Conservation (phyloP, 208 protist genomes). For the Leishmania mexicana region DNA sequence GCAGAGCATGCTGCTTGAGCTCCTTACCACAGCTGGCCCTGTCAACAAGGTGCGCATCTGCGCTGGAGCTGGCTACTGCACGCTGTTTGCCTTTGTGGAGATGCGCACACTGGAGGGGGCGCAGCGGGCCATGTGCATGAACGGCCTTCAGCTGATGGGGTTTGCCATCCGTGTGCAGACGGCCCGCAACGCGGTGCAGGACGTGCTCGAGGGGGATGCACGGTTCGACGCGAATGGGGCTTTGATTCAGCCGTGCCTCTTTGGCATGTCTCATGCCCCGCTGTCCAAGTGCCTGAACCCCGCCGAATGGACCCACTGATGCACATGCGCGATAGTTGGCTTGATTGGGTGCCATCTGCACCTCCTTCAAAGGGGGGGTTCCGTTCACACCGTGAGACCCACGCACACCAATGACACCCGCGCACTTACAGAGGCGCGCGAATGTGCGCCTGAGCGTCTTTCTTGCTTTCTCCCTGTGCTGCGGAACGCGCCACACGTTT, state of each 20-base stretch:
- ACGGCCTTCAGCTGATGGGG: slow-evolving; percentile 60
- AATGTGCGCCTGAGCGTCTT: background rate
- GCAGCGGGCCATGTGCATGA: slow-evolving; percentile 54
- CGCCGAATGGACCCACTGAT: background rate
- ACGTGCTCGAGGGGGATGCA: slow-evolving; percentile 68
- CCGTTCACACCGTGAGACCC: background rate
- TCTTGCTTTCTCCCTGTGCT: background rate
- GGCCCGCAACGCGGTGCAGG: slow-evolving; percentile 81
- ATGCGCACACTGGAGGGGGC: slow-evolving; percentile 69
- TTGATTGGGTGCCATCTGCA: background rate
- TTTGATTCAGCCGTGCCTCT: slow-evolving; percentile 58
- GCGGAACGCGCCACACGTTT: background rate
- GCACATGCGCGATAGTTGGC: background rate
- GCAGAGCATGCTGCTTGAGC: slow-evolving; percentile 62
- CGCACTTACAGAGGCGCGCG: background rate
- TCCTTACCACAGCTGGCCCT: slow-evolving; percentile 50
- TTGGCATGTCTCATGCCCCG: slow-evolving; percentile 41
- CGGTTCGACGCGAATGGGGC: slow-evolving; percentile 38
- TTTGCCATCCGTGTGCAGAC: slow-evolving; percentile 66
- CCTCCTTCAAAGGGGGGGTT: background rate
- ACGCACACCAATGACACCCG: background rate
- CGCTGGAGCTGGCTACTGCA: slow-evolving; percentile 56
- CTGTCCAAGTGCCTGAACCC: slow-evolving; percentile 28
- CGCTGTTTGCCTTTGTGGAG: slow-evolving; percentile 87
- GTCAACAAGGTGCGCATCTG: slow-evolving; percentile 88